A percentile compares a stretch with the other conserved stretches of the same genome.
These are phyloP conservation scores for Mikania micrantha DNA, from an alignment of 129 eudicot species.

Conservation along the genomic window DNA sequence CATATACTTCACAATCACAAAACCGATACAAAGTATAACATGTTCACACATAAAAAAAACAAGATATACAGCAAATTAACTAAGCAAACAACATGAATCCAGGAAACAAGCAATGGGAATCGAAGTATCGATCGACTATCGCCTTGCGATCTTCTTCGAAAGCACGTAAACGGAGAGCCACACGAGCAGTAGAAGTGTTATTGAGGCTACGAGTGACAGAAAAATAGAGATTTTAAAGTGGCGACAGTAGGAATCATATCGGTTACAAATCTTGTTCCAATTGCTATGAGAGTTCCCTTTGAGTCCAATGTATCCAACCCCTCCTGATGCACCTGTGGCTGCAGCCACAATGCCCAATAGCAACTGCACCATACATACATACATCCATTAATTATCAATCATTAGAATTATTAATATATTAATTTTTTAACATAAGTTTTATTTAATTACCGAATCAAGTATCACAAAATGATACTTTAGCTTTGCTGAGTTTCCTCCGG, in stretches of 20 bases:
- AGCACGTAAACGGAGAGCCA: constrained; percentile 44
- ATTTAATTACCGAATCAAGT: constrained; percentile 56
- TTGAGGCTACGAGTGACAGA: constrained; percentile 39
- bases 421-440: too few relatives aligned
- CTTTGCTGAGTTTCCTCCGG: constrained; percentile 27
- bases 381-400: too few relatives aligned
- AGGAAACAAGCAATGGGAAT: too few relatives aligned
- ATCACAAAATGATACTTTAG: constrained; percentile 38
- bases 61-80: not conserved
- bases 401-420: too few relatives aligned
- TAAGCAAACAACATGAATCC: not conserved
- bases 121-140: too few relatives aligned
- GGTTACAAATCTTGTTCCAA: constrained; percentile 53
- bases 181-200: constrained; percentile 53
- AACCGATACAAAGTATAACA: too few relatives aligned
- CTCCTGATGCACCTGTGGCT: constrained; percentile 71
- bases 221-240: constrained; percentile 42
- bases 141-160: constrained; percentile 36
- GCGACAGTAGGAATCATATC: constrained; percentile 39
- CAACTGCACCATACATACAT: constrained; percentile 46
- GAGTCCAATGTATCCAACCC: constrained; percentile 60
- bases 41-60: not conserved
- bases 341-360: constrained; percentile 69
- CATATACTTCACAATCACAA: too few relatives aligned
- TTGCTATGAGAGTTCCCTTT: constrained; percentile 56